Evolutionary conservation across 177 flowering plant genomes (phyloP), one percentile per base, ranked within the genome.

Genomic region (Vitis hybrid): DNA sequence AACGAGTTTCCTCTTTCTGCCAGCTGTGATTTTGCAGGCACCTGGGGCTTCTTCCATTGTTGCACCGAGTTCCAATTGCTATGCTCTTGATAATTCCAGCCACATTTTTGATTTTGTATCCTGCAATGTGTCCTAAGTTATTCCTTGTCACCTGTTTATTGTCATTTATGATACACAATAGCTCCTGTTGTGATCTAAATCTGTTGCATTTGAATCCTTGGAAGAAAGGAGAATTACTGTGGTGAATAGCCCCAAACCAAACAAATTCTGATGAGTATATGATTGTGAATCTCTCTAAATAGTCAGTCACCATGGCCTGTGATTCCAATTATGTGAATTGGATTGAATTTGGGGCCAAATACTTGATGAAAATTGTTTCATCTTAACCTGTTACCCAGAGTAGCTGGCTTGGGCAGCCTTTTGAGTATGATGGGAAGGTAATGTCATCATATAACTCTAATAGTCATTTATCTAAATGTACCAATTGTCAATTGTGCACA

Each of bases 71-170:
- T 85, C 97, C 67, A 78, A 78, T 72, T 94, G 98, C 84, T 94
- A 94, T 60, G 94, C 79, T 64, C 23, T 94, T 48, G 97, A 94
- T 68, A 91, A 89, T 69, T 80, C 87, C 75, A 90, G 97, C 76
- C 83, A 79, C 74, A 72, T 94, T 70, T 81, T 77, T 75, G 98
- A 94, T 79, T 94, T 92, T 77, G 98, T 94, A 94, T 94, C 97
- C 97, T 85, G 14, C n/a, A 30, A 2, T 56, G 45, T 7, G 45
- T 40, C 45, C 8, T 40, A 40, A 40, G 8, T 40, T 40, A 40
- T 40, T 40, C 45, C 8, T 40, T 40, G 45, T 40, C 45, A 0
- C 8, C 45, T 40, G 45, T 40, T 40, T 40, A 40, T 40, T 40
- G 45, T 40, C 45, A 40, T 7, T 40, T 40, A 40, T 40, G 8